A percentile compares a stretch with the other conserved stretches of the same genome.
Conservation (phyloP, 768 basidiomycete genomes). For the Fomitopsis pulvina region DNA sequence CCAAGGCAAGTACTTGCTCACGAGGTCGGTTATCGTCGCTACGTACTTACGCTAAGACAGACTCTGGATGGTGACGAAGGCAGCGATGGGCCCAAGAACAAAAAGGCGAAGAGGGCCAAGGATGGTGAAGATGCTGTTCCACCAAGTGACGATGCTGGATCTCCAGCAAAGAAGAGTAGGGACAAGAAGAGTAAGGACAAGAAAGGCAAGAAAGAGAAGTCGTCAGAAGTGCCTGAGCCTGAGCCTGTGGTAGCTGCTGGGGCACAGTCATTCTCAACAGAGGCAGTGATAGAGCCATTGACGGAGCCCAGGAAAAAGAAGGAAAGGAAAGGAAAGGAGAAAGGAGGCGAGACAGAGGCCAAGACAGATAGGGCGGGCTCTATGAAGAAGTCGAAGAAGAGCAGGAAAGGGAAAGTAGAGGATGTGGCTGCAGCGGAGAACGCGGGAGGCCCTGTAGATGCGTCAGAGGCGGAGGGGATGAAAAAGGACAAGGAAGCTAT, state of each 20-base stretch:
- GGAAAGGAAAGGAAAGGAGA: constrained; percentile 7
- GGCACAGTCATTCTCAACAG: neutral
- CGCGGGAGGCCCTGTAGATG: neutral
- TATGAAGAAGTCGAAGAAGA: constrained; percentile 22
- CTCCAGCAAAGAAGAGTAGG: constrained; percentile 11
- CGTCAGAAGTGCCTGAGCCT: constrained; percentile 17
- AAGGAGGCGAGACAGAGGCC: neutral
- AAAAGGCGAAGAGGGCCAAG: constrained; percentile 16
- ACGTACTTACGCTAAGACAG: neutral
- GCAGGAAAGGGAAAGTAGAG: constrained; percentile 22
- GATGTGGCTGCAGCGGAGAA: constrained; percentile 21
- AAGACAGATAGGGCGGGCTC: constrained; percentile 7
- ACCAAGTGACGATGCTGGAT: neutral
- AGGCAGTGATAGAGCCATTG: neutral
- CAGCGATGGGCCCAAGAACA: constrained; percentile 16
- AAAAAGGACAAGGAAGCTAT: neutral
- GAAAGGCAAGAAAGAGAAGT: constrained; percentile 15
- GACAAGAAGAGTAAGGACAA: constrained; percentile 26
- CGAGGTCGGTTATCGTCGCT: neutral
- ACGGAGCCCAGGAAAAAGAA: constrained; percentile 9
- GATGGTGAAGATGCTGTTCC: constrained; percentile 4
- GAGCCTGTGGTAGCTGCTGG: neutral
- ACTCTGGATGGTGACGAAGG: neutral
- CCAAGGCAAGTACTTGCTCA: constrained; percentile 6
- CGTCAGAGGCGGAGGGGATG: neutral